Evolutionary conservation across 768 basidiomycete species (phyloP).

Genomic region (Albatrellus ellisii): DNA sequence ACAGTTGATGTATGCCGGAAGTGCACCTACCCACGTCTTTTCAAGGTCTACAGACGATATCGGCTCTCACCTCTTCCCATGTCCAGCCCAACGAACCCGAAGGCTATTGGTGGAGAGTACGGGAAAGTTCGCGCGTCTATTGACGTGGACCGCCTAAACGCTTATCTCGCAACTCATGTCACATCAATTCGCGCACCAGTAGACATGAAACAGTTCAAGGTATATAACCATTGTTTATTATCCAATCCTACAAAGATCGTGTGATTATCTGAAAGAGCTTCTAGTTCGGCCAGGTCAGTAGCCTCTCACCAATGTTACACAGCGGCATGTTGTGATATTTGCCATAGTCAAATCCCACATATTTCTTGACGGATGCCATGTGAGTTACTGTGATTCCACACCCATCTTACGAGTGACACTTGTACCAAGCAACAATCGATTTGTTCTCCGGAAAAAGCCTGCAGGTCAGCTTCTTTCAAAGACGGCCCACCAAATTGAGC

Average conservation of each 20-base stretch:
- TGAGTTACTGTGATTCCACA: constrained; percentile 21
- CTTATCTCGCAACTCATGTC: constrained; percentile 48
- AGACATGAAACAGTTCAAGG: constrained; percentile 86
- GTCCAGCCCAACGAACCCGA: neutral
- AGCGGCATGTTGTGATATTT: neutral
- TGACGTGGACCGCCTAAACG: constrained; percentile 47
- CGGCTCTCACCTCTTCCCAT: constrained; percentile 9
- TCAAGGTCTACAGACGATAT: neutral
- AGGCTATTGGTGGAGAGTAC: constrained; percentile 53
- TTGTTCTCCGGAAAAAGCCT: constrained; percentile 90
- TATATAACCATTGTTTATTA: constrained; percentile 21
- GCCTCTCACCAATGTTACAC: neutral
- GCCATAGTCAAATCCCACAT: constrained; percentile 85
- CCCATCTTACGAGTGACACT: constrained; percentile 2
- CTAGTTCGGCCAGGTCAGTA: constrained; percentile 77
- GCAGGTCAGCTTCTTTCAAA: constrained; percentile 74
- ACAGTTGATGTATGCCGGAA: too few relatives aligned
- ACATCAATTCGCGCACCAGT: constrained; percentile 49
- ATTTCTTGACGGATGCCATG: constrained; percentile 75
- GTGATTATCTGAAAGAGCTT: neutral
- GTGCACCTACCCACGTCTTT: too few relatives aligned
- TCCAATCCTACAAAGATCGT: neutral
- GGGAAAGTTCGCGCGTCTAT: constrained; percentile 63
- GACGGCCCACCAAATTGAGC: constrained; percentile 92
- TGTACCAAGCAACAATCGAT: constrained; percentile 32